Evolutionary conservation across 164 flowering plant species (phyloP).

Genomic region (Kingdonia uniflora): DNA sequence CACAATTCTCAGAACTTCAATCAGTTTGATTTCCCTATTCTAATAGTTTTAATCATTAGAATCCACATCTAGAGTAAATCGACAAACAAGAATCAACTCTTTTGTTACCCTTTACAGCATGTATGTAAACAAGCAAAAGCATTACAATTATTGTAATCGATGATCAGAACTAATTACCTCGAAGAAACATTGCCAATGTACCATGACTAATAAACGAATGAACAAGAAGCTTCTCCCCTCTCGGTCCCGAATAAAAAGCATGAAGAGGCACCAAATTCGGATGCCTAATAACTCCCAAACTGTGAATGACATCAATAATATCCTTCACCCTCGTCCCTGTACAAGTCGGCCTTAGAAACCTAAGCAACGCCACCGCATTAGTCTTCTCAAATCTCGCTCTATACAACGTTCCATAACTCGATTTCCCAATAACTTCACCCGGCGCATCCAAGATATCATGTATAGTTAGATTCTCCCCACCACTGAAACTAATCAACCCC

Average conservation of each 20-base stretch:
- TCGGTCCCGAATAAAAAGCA: slow-evolving; percentile 71
- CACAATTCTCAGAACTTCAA: too few species aligned
- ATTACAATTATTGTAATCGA: not conserved
- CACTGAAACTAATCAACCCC: slow-evolving; percentile 50
- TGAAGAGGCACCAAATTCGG: slow-evolving; percentile 74
- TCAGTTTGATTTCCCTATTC: too few species aligned
- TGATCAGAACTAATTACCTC: slow-evolving; percentile 38
- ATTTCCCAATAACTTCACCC: slow-evolving; percentile 91
- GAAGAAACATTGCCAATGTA: slow-evolving; percentile 58
- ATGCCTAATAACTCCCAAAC: slow-evolving; percentile 61
- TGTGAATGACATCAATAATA: slow-evolving; percentile 29
- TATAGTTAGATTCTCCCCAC: slow-evolving; percentile 55
- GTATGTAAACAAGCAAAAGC: not conserved
- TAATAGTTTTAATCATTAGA: too few species aligned
- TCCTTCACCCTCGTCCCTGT: slow-evolving; percentile 25
- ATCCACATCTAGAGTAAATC: too few species aligned
- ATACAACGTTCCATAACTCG: slow-evolving; percentile 83
- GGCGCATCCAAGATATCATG: slow-evolving; percentile 84
- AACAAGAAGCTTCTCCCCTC: slow-evolving; percentile 89
- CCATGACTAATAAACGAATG: slow-evolving; percentile 61
- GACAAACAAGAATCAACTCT: too few species aligned
- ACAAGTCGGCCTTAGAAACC: slow-evolving; percentile 83
- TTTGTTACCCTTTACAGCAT: too few species aligned
- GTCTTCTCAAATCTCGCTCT: slow-evolving; percentile 46
- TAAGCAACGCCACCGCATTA: slow-evolving; percentile 37